Evolutionary conservation across 2,329 filamentous ascomycete species (phyloP), one percentile per base, ranked within the genome.

Genomic region (Aspergillus spinulosporus): DNA sequence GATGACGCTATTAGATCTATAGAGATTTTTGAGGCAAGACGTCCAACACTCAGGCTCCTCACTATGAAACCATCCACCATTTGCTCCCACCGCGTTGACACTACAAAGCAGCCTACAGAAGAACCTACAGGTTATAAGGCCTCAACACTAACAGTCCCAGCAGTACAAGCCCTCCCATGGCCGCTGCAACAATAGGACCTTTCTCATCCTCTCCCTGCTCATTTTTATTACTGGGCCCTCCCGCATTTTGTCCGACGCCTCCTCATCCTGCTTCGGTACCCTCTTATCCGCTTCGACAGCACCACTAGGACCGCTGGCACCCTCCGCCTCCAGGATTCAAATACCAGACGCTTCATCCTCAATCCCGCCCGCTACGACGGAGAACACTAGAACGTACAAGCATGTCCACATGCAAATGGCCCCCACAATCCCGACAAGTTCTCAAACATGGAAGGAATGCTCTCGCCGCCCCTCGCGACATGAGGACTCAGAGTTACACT

Each of bases 201-300:
- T 59, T 5, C 49, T 56, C 45, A 39, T 52, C 26, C 42, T 52
- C 34, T 28, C 42, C 26, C 15, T 52, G 6, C 42, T 52, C 15
- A 48, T 59, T 12, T 54, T 59, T 14, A 44, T 57, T 29, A 46
- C 52, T 9, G 48, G 50, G 2, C 50, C 57, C 11, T 39, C 49
- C 2, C 50, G 36, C 9, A 43, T 54, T 36, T 14, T 59, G 15
- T 51, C 57, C 9, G 53, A 48, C 32, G 43, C 32, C 26, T 44
- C 37, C 39, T 37, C 21, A 21, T 21, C 21, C 40, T 54, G 11
- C 31, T 28, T 12, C 32, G 21, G 21, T 12, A 44, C 7, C 37
- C 48, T 8, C 36, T 28, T 37, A 52, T 52, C 26, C 12, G 32
- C 12, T 9, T 47, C 21, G 29, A 46, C 44, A 32, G 21, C 44